These are phyloP conservation scores for Trichoderma parareesei DNA, from an alignment of 495 filamentous ascomycete genomes.

Conservation along the genomic window DNA sequence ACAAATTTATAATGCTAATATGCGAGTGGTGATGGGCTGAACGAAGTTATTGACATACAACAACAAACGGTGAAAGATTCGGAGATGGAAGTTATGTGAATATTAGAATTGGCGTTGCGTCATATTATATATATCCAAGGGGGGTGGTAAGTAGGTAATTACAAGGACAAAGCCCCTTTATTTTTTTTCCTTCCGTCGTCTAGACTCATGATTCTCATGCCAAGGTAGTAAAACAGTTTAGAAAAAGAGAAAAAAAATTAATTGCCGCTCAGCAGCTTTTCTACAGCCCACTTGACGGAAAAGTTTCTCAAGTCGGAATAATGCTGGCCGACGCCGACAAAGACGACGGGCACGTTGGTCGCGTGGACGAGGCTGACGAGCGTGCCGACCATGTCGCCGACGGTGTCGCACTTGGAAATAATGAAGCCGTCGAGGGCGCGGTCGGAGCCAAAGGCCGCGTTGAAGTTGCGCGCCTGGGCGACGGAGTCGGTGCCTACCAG, in stretches of 20 bases:
- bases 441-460: conserved; percentile 75
- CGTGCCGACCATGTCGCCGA: conserved; percentile 96
- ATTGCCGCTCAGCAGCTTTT: conserved; percentile 53
- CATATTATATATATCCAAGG: no score
- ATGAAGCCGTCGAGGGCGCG: conserved; percentile 88
- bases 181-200: no score
- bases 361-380: conserved; percentile 97
- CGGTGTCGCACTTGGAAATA: conserved; percentile 96
- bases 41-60: no score
- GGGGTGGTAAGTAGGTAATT: no score
- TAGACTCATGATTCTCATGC: no score
- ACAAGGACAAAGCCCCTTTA: no score
- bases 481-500: conserved; percentile 92
- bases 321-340: conserved; percentile 91
- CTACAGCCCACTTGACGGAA: conserved; percentile 85
- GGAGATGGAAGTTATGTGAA: no score
- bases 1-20: no score
- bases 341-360: conserved; percentile 89
- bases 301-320: conserved; percentile 91
- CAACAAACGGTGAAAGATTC: no score
- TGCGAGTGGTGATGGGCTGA: no score
- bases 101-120: no score
- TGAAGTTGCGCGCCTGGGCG: conserved; percentile 92
- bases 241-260: conserved; percentile 8
- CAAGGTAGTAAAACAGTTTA: background rate